phyloP scores from a whole-genome alignment of 805 yeast genomes.

The Candida palmyrensis region DNA sequence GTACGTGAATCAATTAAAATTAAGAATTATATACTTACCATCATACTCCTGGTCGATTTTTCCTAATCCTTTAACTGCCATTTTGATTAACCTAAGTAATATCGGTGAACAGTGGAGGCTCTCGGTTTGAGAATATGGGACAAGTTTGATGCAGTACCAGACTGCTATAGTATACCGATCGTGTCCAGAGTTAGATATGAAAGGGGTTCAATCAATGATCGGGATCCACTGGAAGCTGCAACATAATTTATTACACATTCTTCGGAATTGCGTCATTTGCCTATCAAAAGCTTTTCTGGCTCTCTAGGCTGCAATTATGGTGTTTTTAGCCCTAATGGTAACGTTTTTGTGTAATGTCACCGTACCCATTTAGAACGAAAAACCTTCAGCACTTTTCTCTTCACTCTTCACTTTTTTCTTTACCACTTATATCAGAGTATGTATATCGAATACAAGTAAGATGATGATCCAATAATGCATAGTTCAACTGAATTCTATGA shows the following conservation, averaged over 20 bases:
- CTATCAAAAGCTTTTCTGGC: too few relatives aligned
- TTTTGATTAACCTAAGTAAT: constrained; percentile 15
- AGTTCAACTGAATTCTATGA: constrained; percentile 5
- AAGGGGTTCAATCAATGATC: too few relatives aligned
- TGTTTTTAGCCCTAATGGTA: constrained; percentile 1
- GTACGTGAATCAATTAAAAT: constrained; percentile 3
- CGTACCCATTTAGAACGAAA: not conserved
- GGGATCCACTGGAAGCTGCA: too few relatives aligned
- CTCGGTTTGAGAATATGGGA: too few relatives aligned
- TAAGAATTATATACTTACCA: constrained; percentile 32
- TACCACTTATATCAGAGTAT: not conserved
- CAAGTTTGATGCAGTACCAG: too few relatives aligned
- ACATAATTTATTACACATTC: too few relatives aligned
- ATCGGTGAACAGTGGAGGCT: not conserved
- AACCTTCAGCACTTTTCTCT: not conserved
- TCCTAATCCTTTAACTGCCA: constrained; percentile 85
- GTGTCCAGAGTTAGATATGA: too few relatives aligned
- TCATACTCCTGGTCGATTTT: constrained; percentile 62
- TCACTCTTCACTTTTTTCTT: not conserved
- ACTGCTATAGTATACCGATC: too few relatives aligned
- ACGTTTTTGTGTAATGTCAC: not conserved
- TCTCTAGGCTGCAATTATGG: too few relatives aligned
- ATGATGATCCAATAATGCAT: constrained; percentile 5
- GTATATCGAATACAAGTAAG: too few relatives aligned
- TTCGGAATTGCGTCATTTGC: too few relatives aligned